phyloP scores from a whole-genome alignment of 345 rosid species.

The Salix suchowensis region DNA sequence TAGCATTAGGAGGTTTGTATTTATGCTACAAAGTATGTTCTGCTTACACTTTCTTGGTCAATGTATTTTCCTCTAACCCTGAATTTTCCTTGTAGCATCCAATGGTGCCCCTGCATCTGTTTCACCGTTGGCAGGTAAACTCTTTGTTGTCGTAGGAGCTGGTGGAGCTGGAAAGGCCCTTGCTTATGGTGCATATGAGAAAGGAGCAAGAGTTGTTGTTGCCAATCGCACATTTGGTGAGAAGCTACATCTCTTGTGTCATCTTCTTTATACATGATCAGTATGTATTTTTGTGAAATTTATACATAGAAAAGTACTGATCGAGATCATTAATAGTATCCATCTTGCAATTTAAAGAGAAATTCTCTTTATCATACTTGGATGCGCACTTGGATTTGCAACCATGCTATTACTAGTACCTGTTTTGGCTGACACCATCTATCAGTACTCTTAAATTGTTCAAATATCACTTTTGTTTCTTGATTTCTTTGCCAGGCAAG shows the following conservation, averaged over 20 bases:
- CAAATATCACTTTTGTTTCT: not conserved
- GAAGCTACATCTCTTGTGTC: not conserved
- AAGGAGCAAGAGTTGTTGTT: slow-evolving; percentile 58
- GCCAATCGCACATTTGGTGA: slow-evolving; percentile 54
- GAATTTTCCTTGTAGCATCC: slow-evolving; percentile 26
- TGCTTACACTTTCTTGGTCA: not conserved
- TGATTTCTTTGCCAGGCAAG: slow-evolving; percentile 24
- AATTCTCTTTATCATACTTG: not conserved
- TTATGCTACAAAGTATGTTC: not conserved
- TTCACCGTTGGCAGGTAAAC: slow-evolving; percentile 58
- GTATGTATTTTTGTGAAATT: not conserved
- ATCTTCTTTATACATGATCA: not conserved
- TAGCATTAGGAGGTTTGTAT: slow-evolving; percentile 44
- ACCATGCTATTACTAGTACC: not conserved
- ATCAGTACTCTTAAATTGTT: too few species aligned
- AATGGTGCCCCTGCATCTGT: slow-evolving; percentile 24
- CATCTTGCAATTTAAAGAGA: not conserved
- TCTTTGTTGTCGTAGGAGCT: slow-evolving; percentile 60
- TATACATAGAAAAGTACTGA: not conserved
- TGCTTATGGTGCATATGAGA: slow-evolving; percentile 55
- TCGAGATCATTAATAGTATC: not conserved
- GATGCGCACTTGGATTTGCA: not conserved
- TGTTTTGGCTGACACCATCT: not conserved
- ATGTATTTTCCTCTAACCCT: not conserved
- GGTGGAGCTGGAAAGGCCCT: slow-evolving; percentile 72